Evolutionary conservation across 169 alveolate species (phyloP), one percentile per base, ranked within the genome.

Genomic region (Plasmodium vivax): DNA sequence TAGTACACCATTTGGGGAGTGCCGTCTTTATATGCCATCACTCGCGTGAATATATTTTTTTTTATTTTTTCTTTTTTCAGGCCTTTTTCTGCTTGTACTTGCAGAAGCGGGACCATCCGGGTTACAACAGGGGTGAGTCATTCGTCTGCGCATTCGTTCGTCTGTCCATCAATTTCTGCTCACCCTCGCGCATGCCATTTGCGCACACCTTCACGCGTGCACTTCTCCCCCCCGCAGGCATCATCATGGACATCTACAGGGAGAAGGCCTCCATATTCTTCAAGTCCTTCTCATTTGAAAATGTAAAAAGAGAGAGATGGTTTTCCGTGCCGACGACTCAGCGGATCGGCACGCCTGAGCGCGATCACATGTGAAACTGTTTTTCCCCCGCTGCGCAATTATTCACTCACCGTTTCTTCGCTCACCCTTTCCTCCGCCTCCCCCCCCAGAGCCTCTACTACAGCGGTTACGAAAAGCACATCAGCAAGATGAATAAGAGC

Each of bases 31-130:
- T 68, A 23, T 30, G 10, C 6, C 9, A 36, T 5, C 32, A 16
- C 1, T 6, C 4, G 16, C 9, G 6, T 68, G 38, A 68, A 38
- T 84, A 41, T 5, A 41, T 9, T 85, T 80, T 88, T 79, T 80
- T 58, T 80, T 79, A 36, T 88, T 58, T 12, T 68, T 58, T 80
- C 62, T 77, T 88, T 77, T 23, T 43, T 3, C 30, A 90, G 94
- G 94, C 94, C 10, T 90, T 90, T 81, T 82, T 90, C 43, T 90
- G 94, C 45, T 68, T 90, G 94, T 90, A 90, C 27, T 71, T 90
- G 73, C 94, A 90, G 54, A 90, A 90, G 36, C 81, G 30, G 1
- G 88, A 80, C 12, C 23, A 16, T 54, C 94, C 94, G n/a, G 94
- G 94, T 14, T 90, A 90, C 62, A 87, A 87, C 56, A 47, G 85